Conservation (phyloP, 1,284 basidiomycete genomes). For the Ganoderma multipileum region DNA sequence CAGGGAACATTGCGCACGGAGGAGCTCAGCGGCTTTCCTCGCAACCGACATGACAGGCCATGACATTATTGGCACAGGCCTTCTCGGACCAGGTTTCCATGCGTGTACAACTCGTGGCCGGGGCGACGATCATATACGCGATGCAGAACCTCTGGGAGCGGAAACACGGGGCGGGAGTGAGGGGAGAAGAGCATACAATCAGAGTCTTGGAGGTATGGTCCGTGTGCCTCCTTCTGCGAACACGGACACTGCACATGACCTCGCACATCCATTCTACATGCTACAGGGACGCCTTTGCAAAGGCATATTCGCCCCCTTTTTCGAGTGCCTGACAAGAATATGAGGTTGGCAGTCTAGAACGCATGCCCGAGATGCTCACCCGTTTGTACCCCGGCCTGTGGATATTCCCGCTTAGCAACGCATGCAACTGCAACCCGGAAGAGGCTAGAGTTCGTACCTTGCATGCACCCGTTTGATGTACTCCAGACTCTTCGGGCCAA, state of each 20-base stretch:
- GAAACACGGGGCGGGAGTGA: neutral
- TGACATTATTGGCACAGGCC: constrained; percentile 1
- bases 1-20: neutral
- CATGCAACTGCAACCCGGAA: neutral
- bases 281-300: constrained; percentile 29
- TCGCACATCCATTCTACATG: constrained; percentile 3
- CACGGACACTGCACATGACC: neutral
- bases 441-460: constrained; percentile 32
- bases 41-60: constrained; percentile 2
- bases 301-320: constrained; percentile 45
- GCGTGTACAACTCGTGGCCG: constrained; percentile 4
- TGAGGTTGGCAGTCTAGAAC: neutral
- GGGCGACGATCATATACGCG: constrained; percentile 3
- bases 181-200: neutral
- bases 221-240: neutral
- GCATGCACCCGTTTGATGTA: constrained; percentile 41
- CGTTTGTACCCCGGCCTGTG: constrained; percentile 45
- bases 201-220: neutral
- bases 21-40: neutral
- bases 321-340: constrained; percentile 38
- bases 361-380: constrained; percentile 32
- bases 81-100: constrained; percentile 11
- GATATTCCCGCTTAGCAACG: constrained; percentile 9
- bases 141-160: neutral
- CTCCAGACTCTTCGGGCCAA: constrained; percentile 38